Evolutionary conservation across 176 grass and related monocot genomes (phyloP), one percentile per base, ranked within the genome.

Genomic region (Guadua angustifolia): DNA sequence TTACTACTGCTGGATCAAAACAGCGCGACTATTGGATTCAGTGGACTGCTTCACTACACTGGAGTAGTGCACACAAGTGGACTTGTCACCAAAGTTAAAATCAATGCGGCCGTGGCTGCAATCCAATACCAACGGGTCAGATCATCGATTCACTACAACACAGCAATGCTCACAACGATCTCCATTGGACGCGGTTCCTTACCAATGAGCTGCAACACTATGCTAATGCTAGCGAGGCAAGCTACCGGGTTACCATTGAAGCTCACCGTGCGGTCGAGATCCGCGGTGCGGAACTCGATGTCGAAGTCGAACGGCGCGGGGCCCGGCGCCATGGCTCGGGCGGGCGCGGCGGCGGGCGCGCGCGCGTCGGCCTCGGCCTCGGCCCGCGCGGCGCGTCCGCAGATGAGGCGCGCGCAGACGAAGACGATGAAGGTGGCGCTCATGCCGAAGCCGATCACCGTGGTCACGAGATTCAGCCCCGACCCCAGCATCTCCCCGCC

Each of bases 361-460:
- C 21, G 67, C 5, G 46, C 65, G 36, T 70, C 77, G 29, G 66
- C 82, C 14, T 88, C 88, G 86, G 85, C 67, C 18, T 73, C 63
- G 33, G 91, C 53, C 5, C 89, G 87, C 67, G 81, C 80, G 32
- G 85, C 80, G 78, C 91, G 93, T 47, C 87, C 89, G 83, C 95
- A 98, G 80, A 98, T 90, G 83, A 98, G 87, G 18, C 95, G 91
- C 55, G 93, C 87, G 83, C 95, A 98, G 40, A 98, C 89, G 84
- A 98, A 95, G 79, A 95, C 89, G 85, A 98, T 90, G 91, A 98
- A 98, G 77, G 91, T 93, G 84, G 93, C 89, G 85, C 93, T 98
- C 93, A 98, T 98, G 55, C 93, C 91, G 78, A 98, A 98, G 64
- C 95, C 93, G 74, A 98, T 95, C 83, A 98, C 91, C 67, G 95